Conservation (phyloP, 2,329 filamentous ascomycete species). For the Paramyrothecium roridum region DNA sequence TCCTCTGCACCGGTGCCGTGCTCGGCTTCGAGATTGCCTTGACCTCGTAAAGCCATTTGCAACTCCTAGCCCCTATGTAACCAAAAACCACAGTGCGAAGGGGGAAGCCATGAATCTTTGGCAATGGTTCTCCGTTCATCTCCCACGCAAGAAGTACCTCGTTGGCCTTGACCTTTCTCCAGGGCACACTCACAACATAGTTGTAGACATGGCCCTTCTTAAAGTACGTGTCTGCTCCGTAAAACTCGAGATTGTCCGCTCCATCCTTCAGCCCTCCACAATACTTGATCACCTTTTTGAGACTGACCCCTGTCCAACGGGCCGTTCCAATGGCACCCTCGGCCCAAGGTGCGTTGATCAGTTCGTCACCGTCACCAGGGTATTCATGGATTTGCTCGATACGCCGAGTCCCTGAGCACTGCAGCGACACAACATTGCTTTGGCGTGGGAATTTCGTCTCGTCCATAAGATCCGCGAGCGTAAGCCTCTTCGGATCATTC, state of each 20-base stretch:
- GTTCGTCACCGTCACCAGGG: slow-evolving; percentile 64
- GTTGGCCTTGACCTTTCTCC: slow-evolving; percentile 62
- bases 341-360: slow-evolving; percentile 53
- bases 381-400: slow-evolving; percentile 66
- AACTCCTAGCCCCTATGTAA: slow-evolving; percentile 64
- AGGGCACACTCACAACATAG: slow-evolving; percentile 65
- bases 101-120: slow-evolving; percentile 64
- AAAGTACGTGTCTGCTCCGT: slow-evolving; percentile 71
- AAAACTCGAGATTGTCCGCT: slow-evolving; percentile 64
- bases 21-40: slow-evolving; percentile 56
- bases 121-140: slow-evolving; percentile 66
- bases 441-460: slow-evolving; percentile 58
- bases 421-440: slow-evolving; percentile 57
- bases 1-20: slow-evolving; percentile 58
- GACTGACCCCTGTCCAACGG: slow-evolving; percentile 57
- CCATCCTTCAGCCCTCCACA: slow-evolving; percentile 58
- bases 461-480: slow-evolving; percentile 57
- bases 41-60: slow-evolving; percentile 62
- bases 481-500: slow-evolving; percentile 52
- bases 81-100: slow-evolving; percentile 61
- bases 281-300: slow-evolving; percentile 68
- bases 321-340: slow-evolving; percentile 70
- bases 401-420: slow-evolving; percentile 67
- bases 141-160: slow-evolving; percentile 68
- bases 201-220: slow-evolving; percentile 64